These are phyloP conservation scores for Oropetium thomaeum DNA, from an alignment of 176 grass and related monocot genomes.

Conservation along the genomic window DNA sequence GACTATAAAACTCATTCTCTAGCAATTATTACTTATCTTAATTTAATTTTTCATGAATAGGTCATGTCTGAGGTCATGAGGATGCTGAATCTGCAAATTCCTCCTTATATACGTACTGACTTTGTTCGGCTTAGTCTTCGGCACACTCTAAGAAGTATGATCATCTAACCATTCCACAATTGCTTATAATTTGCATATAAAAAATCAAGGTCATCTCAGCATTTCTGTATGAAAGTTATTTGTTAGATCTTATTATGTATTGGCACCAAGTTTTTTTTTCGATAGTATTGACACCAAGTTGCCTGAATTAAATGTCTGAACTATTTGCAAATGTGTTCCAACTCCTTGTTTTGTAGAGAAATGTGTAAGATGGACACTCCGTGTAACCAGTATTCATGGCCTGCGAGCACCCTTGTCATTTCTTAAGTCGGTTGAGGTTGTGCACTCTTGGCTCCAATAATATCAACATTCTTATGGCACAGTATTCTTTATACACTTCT, in stretches of 20 bases:
- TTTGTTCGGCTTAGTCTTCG: slow-evolving; percentile 69
- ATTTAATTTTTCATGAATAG: slow-evolving; percentile 45
- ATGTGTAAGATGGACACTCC: slow-evolving; percentile 80
- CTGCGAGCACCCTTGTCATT: slow-evolving; percentile 74
- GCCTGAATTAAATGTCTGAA: background rate
- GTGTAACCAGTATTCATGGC: slow-evolving; percentile 84
- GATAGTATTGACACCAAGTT: background rate
- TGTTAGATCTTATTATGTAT: slow-evolving; percentile 9
- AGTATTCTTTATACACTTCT: background rate
- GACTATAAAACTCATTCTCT: background rate
- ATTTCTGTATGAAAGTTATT: too few relatives aligned
- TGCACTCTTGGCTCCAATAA: slow-evolving; percentile 9
- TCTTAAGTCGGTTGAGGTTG: slow-evolving; percentile 85
- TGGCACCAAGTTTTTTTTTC: background rate
- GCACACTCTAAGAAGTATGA: slow-evolving; percentile 77
- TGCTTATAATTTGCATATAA: background rate
- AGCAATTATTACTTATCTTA: background rate
- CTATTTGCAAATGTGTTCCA: slow-evolving; percentile 11
- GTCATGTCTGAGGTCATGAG: slow-evolving; percentile 71
- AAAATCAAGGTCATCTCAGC: background rate
- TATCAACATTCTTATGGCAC: slow-evolving; percentile 15
- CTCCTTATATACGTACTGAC: slow-evolving; percentile 86
- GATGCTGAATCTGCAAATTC: slow-evolving; percentile 66
- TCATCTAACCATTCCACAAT: slow-evolving; percentile 15
- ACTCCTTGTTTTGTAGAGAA: slow-evolving; percentile 48